Evolutionary conservation across 805 yeast genomes (phyloP), one percentile per base, ranked within the genome.

Genomic region (Ogataea nakhonphanomensis): DNA sequence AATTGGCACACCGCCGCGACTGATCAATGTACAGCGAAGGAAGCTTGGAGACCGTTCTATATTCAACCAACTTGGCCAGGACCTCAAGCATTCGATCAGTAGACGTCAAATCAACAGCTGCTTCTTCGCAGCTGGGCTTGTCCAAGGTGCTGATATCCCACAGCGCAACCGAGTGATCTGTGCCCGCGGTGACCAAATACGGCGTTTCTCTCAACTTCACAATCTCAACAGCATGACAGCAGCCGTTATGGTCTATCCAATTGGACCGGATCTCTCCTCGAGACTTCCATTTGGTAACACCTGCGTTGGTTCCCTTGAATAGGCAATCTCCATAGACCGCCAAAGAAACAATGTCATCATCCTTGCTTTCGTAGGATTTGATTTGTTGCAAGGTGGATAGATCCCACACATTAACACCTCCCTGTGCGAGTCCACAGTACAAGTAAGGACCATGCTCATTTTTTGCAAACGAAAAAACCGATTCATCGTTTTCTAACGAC

Each of bases 1-100:
- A 84, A 25, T 81, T 78, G 2, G 98, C 96, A 65, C 98, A 91
- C 30, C 83, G 77, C 43, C 97, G 75, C 4, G 91, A 82, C 29
- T 89, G 95, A 45, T 81, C 85, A 56, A 88, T 70, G 55, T 74
- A 79, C 24, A 70, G 59, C n/a, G 76, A 76, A 1, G 87, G 87
- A 30, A 70, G 71, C 50, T 82, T 83, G 5, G 95, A 85, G 8
- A 93, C 85, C 0, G 97, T 87, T 49, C 75, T 78, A 61, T 69
- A 89, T 1, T 84, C 64, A 11, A 89, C 81, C 33, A 85, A 66
- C 27, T 74, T 74, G 8, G 71, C 66, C 38, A 91, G 68, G 1
- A 84, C 74, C 14, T 71, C 67, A 21, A 91, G 55, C 73, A 91
- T 69, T 22, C 76, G 69, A 41, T 84, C 88, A 45, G 53, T 43